phyloP scores from a whole-genome alignment of 805 yeast genomes.

The Wickerhamomyces canadensis region DNA sequence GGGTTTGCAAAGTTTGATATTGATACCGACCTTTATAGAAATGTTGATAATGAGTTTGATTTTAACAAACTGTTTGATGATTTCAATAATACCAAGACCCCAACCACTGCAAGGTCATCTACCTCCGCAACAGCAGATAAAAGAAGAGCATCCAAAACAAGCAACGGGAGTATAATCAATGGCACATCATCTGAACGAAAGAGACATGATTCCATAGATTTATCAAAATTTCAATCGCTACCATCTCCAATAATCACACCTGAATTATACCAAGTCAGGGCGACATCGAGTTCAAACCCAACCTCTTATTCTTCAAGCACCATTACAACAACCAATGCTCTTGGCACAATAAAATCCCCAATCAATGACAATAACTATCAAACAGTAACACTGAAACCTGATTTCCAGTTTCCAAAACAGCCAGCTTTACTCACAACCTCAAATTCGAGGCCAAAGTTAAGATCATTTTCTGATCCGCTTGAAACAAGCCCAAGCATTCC shows the following conservation, averaged over 20 bases:
- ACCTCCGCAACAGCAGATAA: no score
- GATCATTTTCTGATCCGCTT: no score
- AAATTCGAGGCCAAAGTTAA: background rate
- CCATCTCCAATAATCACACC: slow-evolving; percentile 25
- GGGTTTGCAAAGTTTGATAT: slow-evolving; percentile 50
- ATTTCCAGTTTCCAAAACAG: slow-evolving; percentile 17
- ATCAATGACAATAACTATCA: no score
- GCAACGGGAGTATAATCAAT: no score
- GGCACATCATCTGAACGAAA: no score
- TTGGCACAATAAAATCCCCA: no score
- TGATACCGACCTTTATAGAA: slow-evolving; percentile 53
- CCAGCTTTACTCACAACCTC: background rate
- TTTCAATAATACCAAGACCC: slow-evolving; percentile 10
- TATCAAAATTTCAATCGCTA: slow-evolving; percentile 11
- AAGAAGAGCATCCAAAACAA: no score
- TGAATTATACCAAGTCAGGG: slow-evolving; percentile 21
- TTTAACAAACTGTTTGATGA: slow-evolving; percentile 30
- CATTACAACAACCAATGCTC: slow-evolving; percentile 1
- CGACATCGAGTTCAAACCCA: no score
- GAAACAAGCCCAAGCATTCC: no score
- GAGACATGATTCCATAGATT: background rate
- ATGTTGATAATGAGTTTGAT: slow-evolving; percentile 50
- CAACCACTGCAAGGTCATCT: slow-evolving; percentile 6
- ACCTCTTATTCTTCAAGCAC: slow-evolving; percentile 1
- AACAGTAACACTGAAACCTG: slow-evolving; percentile 4